A percentile compares a stretch with the other conserved stretches of the same genome.
Conservation (phyloP, 2,329 filamentous ascomycete genomes). For the Pseudocercospora pini-densiflorae region DNA sequence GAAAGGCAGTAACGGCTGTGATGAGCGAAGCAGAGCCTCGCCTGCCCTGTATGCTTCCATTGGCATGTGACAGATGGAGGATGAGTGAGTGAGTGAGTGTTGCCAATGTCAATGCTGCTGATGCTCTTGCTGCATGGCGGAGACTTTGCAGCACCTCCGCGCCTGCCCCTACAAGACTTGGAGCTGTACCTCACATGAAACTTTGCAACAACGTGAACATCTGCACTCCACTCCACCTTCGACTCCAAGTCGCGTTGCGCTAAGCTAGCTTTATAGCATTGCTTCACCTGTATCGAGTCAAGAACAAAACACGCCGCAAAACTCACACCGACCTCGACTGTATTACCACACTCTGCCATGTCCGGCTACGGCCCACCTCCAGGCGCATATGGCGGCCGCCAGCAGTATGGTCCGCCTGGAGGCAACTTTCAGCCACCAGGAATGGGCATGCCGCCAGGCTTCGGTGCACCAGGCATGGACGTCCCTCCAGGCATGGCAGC, state of each 20-base stretch:
- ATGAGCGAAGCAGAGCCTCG: slow-evolving; percentile 37
- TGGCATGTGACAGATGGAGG: slow-evolving; percentile 4
- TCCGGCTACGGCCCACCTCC: slow-evolving; percentile 46
- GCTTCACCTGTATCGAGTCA: not conserved
- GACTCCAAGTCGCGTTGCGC: not conserved
- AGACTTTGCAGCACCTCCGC: slow-evolving; percentile 7
- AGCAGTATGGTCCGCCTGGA: slow-evolving; percentile 62
- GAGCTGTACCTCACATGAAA: slow-evolving; percentile 10
- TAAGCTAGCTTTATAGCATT: not conserved
- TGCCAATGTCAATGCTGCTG: not conserved
- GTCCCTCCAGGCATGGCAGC: slow-evolving; percentile 77
- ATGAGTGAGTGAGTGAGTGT: not conserved
- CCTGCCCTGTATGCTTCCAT: slow-evolving; percentile 41
- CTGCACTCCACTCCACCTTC: not conserved
- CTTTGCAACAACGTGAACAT: not conserved
- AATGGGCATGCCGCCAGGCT: slow-evolving; percentile 75
- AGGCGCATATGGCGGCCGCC: slow-evolving; percentile 66
- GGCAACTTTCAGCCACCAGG: slow-evolving; percentile 44
- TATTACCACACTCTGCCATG: slow-evolving; percentile 29
- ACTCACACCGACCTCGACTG: not conserved
- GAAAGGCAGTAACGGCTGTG: slow-evolving; percentile 31
- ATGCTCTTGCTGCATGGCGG: not conserved
- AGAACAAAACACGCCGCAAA: not conserved
- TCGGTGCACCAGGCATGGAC: slow-evolving; percentile 84
- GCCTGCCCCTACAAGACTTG: not conserved